Percentiles rank a stretch among this genome's conserved stretches.
Conservation (phyloP, 371 early-diverging fungal species). For the Actinomucor elegans region DNA sequence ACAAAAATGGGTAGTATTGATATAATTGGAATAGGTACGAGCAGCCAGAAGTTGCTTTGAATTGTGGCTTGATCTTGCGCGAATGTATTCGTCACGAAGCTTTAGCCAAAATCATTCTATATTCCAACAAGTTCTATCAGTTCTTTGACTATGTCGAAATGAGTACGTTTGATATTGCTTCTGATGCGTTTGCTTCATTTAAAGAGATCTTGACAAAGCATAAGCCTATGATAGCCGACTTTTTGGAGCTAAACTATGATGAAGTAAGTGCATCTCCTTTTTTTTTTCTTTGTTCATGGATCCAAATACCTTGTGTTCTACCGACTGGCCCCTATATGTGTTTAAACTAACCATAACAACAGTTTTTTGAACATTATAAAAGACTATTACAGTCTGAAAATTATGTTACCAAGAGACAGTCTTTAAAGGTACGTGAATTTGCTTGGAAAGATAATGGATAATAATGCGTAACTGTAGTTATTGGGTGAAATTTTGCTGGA, state of each 20-base stretch:
- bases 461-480: constrained; percentile 52
- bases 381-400: constrained; percentile 84
- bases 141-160: constrained; percentile 95
- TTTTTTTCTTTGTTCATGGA: not conserved
- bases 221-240: constrained; percentile 88
- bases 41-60: constrained; percentile 92
- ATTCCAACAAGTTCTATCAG: constrained; percentile 84
- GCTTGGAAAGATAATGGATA: not conserved
- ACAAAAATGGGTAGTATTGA: not conserved
- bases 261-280: constrained; percentile 45
- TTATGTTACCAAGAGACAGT: constrained; percentile 97
- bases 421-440: constrained; percentile 83
- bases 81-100: constrained; percentile 95
- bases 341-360: no score
- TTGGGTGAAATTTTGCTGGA: constrained; percentile 96
- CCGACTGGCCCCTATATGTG: no score
- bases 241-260: constrained; percentile 88
- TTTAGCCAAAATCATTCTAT: constrained; percentile 82
- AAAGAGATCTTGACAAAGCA: constrained; percentile 96
- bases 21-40: constrained; percentile 66
- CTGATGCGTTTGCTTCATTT: constrained; percentile 97
- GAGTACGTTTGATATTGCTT: constrained; percentile 96
- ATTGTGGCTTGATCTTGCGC: constrained; percentile 95
- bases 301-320: not conserved
- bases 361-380: constrained; percentile 92